phyloP scores from a whole-genome alignment of 495 filamentous ascomycete genomes.

The Hypoxylon intermedium region DNA sequence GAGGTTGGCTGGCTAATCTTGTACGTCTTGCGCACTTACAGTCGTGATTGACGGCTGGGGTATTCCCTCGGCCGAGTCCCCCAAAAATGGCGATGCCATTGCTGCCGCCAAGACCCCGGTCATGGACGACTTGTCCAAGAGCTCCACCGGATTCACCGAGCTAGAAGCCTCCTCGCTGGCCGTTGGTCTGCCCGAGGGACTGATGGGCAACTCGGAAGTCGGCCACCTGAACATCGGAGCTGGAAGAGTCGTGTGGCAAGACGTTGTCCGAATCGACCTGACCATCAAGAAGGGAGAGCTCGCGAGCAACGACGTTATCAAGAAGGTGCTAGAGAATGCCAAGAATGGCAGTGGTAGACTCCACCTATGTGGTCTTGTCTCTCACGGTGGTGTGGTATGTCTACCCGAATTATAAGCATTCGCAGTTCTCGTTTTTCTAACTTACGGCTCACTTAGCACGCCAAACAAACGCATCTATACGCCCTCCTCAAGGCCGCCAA shows the following conservation, averaged over 20 bases:
- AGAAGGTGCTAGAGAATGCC: slow-evolving; percentile 76
- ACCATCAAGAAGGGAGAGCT: slow-evolving; percentile 89
- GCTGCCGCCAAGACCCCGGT: slow-evolving; percentile 86
- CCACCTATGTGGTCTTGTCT: slow-evolving; percentile 88
- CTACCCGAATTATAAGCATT: background rate
- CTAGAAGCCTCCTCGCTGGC: slow-evolving; percentile 95
- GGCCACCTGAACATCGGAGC: slow-evolving; percentile 98
- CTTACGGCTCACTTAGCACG: slow-evolving; percentile 63
- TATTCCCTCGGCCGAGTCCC: slow-evolving; percentile 77
- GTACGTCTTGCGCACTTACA: slow-evolving; percentile 54
- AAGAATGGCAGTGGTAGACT: slow-evolving; percentile 90
- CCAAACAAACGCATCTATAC: slow-evolving; percentile 91
- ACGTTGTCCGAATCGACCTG: slow-evolving; percentile 97
- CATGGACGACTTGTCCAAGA: slow-evolving; percentile 84
- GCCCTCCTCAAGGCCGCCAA: slow-evolving; percentile 87
- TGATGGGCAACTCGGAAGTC: slow-evolving; percentile 99
- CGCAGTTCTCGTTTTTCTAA: slow-evolving; percentile 11
- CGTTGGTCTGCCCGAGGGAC: slow-evolving; percentile 91
- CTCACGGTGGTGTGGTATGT: slow-evolving; percentile 87
- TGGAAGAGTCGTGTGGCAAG: slow-evolving; percentile 97
- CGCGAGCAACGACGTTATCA: slow-evolving; percentile 77
- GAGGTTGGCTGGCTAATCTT: slow-evolving; percentile 62
- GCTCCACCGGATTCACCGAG: slow-evolving; percentile 78
- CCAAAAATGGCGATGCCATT: slow-evolving; percentile 90
- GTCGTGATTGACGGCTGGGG: slow-evolving; percentile 99